Conservation (phyloP, 2,329 filamentous ascomycete species). For the Thermothelomyces thermophilus region DNA sequence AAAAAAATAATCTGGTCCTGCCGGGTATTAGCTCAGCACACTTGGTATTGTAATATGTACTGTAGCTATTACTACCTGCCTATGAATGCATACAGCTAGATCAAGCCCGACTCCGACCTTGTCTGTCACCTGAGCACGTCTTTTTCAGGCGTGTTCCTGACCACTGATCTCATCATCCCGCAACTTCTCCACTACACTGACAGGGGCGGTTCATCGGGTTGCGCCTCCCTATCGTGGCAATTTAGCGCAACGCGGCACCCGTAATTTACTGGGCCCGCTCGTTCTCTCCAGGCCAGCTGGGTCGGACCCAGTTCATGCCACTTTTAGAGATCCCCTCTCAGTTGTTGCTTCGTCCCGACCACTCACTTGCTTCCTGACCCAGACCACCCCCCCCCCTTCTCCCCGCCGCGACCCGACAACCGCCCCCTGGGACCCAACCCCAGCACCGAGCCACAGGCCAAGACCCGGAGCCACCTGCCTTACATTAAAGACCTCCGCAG, state of each 20-base stretch:
- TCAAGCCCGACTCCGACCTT: not conserved
- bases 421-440: slow-evolving; percentile 10
- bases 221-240: not conserved
- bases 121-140: not conserved
- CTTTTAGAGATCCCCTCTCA: slow-evolving; percentile 2
- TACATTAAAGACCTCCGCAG: slow-evolving; percentile 10
- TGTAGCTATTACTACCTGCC: not conserved
- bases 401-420: slow-evolving; percentile 20
- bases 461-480: slow-evolving; percentile 4
- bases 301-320: not conserved
- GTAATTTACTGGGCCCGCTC: no score
- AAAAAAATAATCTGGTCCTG: not conserved
- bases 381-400: slow-evolving; percentile 2
- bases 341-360: not conserved
- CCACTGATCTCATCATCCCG: not conserved
- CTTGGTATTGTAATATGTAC: no score
- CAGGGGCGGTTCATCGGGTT: not conserved
- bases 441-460: slow-evolving; percentile 8
- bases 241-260: no score
- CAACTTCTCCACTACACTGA: not conserved
- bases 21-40: not conserved
- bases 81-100: not conserved
- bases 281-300: no score
- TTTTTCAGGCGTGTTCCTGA: not conserved
- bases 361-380: slow-evolving; percentile 7